Conservation (phyloP, 2,329 filamentous ascomycete genomes). For the Hypoxylon sp. region DNA sequence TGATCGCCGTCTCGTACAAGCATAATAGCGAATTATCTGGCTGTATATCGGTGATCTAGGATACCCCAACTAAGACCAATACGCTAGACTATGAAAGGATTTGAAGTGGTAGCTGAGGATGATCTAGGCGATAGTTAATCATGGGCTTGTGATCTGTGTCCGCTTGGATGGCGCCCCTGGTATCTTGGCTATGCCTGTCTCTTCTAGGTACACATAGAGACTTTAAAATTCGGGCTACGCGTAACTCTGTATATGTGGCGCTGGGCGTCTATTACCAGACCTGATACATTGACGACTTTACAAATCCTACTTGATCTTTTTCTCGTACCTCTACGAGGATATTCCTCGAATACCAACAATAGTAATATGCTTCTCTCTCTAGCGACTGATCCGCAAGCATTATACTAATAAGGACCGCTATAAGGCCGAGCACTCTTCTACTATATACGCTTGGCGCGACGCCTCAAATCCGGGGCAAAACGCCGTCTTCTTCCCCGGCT, state of each 20-base stretch:
- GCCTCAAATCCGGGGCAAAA: conserved; percentile 33
- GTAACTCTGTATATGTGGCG: conserved; percentile 1
- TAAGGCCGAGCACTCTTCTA: conserved; percentile 17
- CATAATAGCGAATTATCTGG: conserved; percentile 9
- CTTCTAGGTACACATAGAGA: conserved; percentile 9
- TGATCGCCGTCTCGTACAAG: conserved; percentile 21
- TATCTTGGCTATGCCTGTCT: conserved; percentile 22
- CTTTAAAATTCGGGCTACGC: not conserved
- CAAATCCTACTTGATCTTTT: not conserved
- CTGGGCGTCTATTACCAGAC: not conserved
- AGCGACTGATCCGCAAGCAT: conserved; percentile 7
- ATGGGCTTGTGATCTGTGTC: conserved; percentile 19
- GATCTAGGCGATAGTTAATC: conserved; percentile 24
- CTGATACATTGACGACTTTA: not conserved
- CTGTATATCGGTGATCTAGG: conserved; percentile 22
- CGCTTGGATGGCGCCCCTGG: conserved; percentile 26
- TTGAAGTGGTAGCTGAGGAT: conserved; percentile 17
- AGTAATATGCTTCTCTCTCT: not conserved
- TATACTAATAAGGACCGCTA: conserved; percentile 21
- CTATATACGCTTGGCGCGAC: conserved; percentile 13
- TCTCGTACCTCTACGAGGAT: not conserved
- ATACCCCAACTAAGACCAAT: not conserved
- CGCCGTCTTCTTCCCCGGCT: conserved; percentile 30
- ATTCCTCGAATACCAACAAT: not conserved
- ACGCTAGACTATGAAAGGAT: conserved; percentile 33